Evolutionary conservation across 78 protist genomes (phyloP), one percentile per base, ranked within the genome.

Genomic region (Speleostelium caveatum): DNA sequence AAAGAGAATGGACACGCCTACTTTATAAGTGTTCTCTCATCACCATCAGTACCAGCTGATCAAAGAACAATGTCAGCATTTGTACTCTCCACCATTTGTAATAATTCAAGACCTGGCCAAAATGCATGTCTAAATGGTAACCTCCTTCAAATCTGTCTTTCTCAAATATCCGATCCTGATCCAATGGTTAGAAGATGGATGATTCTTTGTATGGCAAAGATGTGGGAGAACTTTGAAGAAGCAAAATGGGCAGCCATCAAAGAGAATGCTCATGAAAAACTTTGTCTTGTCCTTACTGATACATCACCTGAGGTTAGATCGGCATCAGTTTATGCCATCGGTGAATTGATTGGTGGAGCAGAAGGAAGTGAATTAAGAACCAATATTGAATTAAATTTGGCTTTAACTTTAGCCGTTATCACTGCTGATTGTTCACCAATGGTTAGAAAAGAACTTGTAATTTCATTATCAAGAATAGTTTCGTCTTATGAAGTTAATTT

Each of bases 1-100:
- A 87, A 87, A 12, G 98, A 97, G 62, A 58, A 53, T 41, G 98
- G 97, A 16, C 95, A 95, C 76, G 24, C 49, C 28, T 96, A 96
- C 74, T 97, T 97, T 56, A 74, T 97, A 39, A 58, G 63, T n/a
- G 86, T 80, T 3, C 58, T 97, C 16, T 36, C 86, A 10, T 56
- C 92, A 30, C 87, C 74, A 26, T 28, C 4, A 26, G 45, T 77
- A 1, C 76, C 95, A 5, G 65, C 91, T 35, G 85, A 60, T 56
- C 87, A 59, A 69, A 22, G 83, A 38, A 85, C 76, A 28, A 85
- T 66, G 96, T 59, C 92, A 17, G 94, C 93, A 1, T 92, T 77
- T 86, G 86, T 92, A 2, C 68, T 88, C 0, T 63, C 86, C 0
- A 92, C 86, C 66, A 87, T 80, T 24, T 71, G 90, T 30, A 87